A percentile compares a stretch with the other conserved stretches of the same genome.
Evolutionary conservation across 306 rosid genomes (phyloP).

Genomic region (Betula pendula): DNA sequence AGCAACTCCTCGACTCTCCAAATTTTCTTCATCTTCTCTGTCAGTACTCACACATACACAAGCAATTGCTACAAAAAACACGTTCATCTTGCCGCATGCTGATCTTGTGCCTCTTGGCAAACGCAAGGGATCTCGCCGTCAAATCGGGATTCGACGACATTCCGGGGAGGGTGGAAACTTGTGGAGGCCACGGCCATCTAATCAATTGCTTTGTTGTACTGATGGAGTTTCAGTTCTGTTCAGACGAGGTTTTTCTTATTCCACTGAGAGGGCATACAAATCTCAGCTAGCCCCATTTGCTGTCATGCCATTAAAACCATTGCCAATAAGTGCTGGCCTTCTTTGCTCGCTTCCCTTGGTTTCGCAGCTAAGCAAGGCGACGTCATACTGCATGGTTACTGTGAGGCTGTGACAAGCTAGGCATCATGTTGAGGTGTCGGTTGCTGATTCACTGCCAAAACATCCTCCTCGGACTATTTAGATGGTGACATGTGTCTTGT

Average conservation of each 20-base stretch:
- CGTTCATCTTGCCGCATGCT: constrained; percentile 3
- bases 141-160: background rate
- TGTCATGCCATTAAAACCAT: constrained; percentile 32
- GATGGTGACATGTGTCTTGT: too few species aligned
- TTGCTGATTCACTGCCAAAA: background rate
- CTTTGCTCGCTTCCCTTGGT: constrained; percentile 37
- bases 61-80: constrained; percentile 11
- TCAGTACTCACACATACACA: background rate
- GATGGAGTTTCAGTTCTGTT: constrained; percentile 34
- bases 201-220: constrained; percentile 36
- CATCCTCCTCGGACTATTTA: background rate
- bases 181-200: background rate
- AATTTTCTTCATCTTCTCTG: background rate
- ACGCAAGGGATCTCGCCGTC: constrained; percentile 22
- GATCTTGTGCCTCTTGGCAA: background rate
- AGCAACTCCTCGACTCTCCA: background rate
- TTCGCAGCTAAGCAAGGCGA: constrained; percentile 27
- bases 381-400: constrained; percentile 24
- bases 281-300: constrained; percentile 35
- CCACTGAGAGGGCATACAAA: constrained; percentile 23
- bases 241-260: constrained; percentile 32
- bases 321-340: constrained; percentile 47
- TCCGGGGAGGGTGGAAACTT: background rate
- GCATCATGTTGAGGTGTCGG: constrained; percentile 22
- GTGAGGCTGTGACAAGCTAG: constrained; percentile 26